Conservation (phyloP, 306 rosid species). For the apple (Malus domestica) region DNA sequence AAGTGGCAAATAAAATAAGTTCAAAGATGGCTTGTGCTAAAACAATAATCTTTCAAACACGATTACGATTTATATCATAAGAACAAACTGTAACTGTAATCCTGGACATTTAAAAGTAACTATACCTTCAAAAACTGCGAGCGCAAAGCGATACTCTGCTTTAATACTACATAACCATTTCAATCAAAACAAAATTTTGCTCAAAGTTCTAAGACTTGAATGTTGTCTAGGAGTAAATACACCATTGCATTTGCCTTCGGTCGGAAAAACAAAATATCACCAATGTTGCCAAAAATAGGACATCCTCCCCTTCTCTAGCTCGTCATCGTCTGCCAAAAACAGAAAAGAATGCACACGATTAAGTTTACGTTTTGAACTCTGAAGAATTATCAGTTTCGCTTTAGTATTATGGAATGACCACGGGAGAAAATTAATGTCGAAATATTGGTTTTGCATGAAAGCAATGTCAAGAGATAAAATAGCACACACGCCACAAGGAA, state of each 20-base stretch:
- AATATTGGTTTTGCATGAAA: not conserved
- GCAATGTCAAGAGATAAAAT: not conserved
- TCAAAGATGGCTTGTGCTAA: not conserved
- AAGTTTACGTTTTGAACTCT: not conserved
- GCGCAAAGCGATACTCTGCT: too few relatives aligned
- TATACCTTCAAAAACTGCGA: too few relatives aligned
- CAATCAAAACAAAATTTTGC: not conserved
- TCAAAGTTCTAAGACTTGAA: not conserved
- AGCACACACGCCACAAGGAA: not conserved
- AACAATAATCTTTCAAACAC: not conserved
- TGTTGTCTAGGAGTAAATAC: slow-evolving; percentile 1
- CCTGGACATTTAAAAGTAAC: too few relatives aligned
- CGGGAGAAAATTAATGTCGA: not conserved
- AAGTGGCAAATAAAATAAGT: not conserved
- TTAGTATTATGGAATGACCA: not conserved
- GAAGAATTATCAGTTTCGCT: not conserved
- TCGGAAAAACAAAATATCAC: not conserved
- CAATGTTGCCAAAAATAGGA: not conserved
- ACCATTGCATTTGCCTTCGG: not conserved
- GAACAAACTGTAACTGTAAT: too few relatives aligned
- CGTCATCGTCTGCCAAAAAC: not conserved
- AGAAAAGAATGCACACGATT: not conserved
- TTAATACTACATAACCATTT: slow-evolving; percentile 1
- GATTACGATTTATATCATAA: not conserved
- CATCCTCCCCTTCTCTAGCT: not conserved